Evolutionary conservation across 2,329 filamentous ascomycete species (phyloP), one percentile per base, ranked within the genome.

Genomic region (Alternaria sp.): DNA sequence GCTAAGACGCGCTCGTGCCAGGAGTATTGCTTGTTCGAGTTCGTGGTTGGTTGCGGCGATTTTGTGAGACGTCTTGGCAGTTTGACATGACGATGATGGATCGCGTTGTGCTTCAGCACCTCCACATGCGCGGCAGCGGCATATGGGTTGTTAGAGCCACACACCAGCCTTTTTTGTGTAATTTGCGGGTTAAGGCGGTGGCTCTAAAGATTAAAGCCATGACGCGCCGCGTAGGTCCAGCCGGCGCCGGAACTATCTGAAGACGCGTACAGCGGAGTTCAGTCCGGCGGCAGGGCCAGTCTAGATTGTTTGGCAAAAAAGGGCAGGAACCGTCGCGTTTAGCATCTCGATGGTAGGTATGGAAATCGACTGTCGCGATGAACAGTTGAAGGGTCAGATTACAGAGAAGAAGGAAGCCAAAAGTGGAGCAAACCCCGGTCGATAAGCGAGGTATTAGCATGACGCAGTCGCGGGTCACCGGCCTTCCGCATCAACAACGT

Each of bases 61-160:
- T 30, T 60, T 59, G 47, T 54, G 72, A 74, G 67, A 75, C 72
- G 62, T 4, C 69, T 71, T 72, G 69, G 70, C 69, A 46, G 62
- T 66, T 72, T 67, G 57, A 67, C 59, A 22, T 58, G 44, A 54
- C 61, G 47, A 57, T 53, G 62, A 59, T 73, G 72, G 62, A 67
- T 65, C 70, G 60, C 59, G 54, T 65, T 51, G 44, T 63, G 70
- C 71, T 59, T 71, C 72, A 74, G 53, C 36, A 59, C 48, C 43
- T 44, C 43, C 42, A 55, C 57, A 53, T 38, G 12, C 46, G 54
- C 43, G 48, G 38, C 39, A 18, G 7, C 20, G 47, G 48, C 44
- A 56, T 36, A 59, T 48, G 34, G 34, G 26, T 47, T 43, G 51
- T 47, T 51, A 46, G 53, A 64, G 46, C 39, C 18, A 30, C 30